Evolutionary conservation across 257 asterid genomes (phyloP).

Genomic region (Ballota nigra): DNA sequence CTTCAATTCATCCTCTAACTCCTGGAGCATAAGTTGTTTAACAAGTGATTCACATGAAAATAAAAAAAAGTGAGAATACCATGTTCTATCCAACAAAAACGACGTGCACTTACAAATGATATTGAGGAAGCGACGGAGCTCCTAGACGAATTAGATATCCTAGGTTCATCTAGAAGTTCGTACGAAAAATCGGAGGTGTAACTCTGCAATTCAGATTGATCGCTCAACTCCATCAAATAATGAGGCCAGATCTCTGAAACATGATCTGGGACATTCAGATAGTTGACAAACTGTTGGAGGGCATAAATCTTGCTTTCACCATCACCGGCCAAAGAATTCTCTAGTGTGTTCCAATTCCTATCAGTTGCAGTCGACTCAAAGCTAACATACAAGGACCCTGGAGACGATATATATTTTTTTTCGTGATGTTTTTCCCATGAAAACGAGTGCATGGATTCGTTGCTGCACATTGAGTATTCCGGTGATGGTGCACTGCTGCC

Average conservation of each 20-base stretch:
- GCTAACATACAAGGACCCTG: conserved; percentile 29
- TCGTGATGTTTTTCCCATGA: conserved; percentile 24
- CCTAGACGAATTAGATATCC: conserved; percentile 27
- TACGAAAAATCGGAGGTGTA: conserved; percentile 34
- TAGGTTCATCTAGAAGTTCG: conserved; percentile 31
- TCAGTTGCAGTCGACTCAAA: conserved; percentile 9
- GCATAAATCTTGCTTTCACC: conserved; percentile 27
- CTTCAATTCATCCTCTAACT: conserved; percentile 62
- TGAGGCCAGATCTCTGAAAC: conserved; percentile 8
- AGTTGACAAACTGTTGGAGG: conserved; percentile 19
- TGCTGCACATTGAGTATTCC: conserved; percentile 16
- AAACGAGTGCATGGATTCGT: conserved; percentile 7
- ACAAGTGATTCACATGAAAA: background rate
- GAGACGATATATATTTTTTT: conserved; percentile 24
- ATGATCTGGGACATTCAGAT: conserved; percentile 23
- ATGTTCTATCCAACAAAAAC: background rate
- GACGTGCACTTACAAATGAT: conserved; percentile 29
- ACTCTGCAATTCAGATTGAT: conserved; percentile 31
- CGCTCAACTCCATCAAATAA: conserved; percentile 23
- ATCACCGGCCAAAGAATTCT: conserved; percentile 10
- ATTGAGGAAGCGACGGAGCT: conserved; percentile 31
- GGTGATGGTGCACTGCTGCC: conserved; percentile 32
- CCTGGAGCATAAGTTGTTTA: conserved; percentile 35
- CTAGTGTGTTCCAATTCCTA: conserved; percentile 25
- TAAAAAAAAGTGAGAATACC: background rate